Percentiles rank a stretch among this genome's conserved stretches.
Evolutionary conservation across 805 yeast genomes (phyloP).

Genomic region (Komagataella phaffii): DNA sequence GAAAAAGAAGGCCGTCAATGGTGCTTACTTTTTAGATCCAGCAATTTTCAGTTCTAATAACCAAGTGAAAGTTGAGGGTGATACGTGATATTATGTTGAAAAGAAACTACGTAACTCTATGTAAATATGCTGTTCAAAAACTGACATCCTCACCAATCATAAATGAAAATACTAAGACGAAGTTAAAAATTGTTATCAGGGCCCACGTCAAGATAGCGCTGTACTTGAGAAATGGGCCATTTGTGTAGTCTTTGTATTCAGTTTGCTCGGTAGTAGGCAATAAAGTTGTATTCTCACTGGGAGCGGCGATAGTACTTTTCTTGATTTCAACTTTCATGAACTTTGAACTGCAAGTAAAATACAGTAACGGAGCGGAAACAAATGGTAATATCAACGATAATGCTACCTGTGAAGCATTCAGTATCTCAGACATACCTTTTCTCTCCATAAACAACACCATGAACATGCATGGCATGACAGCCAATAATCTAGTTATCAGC

Average conservation of each 20-base stretch:
- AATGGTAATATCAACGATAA: constrained; percentile 75
- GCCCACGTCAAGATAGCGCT: constrained; percentile 52
- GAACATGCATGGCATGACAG: constrained; percentile 69
- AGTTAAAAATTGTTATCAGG: constrained; percentile 56
- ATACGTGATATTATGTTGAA: not conserved
- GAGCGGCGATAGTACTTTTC: constrained; percentile 1
- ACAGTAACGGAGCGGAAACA: constrained; percentile 73
- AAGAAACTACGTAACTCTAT: not conserved
- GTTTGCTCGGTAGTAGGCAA: constrained; percentile 4
- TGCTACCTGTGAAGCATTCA: constrained; percentile 80
- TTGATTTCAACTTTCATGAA: constrained; percentile 50
- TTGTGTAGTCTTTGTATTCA: constrained; percentile 39
- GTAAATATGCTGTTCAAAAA: constrained; percentile 8
- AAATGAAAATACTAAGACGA: constrained; percentile 29
- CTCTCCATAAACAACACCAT: constrained; percentile 65
- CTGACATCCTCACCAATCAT: constrained; percentile 20
- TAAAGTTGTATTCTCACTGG: constrained; percentile 2
- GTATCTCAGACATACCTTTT: constrained; percentile 54
- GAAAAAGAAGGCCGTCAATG: constrained; percentile 48
- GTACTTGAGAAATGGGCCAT: constrained; percentile 41
- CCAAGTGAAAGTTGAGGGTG: not conserved
- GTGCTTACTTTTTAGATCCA: constrained; percentile 38
- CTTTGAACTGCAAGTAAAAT: constrained; percentile 57
- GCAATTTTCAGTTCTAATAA: not conserved
- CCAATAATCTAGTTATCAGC: constrained; percentile 60